Base-by-base conservation (phyloP, 352 stramenopile species). In the Pythium brachiatum region DNA sequence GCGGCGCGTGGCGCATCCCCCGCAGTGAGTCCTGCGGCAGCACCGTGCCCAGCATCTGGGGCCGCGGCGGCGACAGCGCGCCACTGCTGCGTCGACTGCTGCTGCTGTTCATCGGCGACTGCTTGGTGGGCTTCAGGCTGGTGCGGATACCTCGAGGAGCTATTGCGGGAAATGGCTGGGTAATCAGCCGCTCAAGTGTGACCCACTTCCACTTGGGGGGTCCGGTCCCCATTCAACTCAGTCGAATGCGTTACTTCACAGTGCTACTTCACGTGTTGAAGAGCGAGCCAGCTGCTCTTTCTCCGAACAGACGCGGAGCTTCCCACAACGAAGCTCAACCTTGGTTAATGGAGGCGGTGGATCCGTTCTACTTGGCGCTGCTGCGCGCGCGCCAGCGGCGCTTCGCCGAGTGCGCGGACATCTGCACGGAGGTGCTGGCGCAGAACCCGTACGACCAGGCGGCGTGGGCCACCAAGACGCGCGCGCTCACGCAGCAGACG, bases 381-480 rank as follows among this genome's bases (percentile, higher is more conserved):
- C 73, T 92, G 61, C 84, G 86, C 31, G 74, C 76, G 21, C 81
- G 86, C 15, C 80, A 95, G 67, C 75, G 88, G 29, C 78, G 89
- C 34, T 95, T 91, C 60, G 69, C 74, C 26, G 88, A 96, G 60
- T 94, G 85, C 56, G 79, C 92, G 21, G 79, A 88, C 53, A 72
- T 96, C 21, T 97, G 89, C 75, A 89, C 70, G 5, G 83, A 90
- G 29, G 83, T 97, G 60, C 70, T 97, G 25, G 71, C 78, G 11
- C 70, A 83, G 36, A 97, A 96, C 51, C 89, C 89, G 53, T 93
- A 95, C 64, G 89, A 96, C 61, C 60, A 92, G 81, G 90, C 89
- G 3, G 86, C 81, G 25, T 98, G 92, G 91, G 79, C 97, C 50
- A 88, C 91, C 63, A 97, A 97, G 76, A 93, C 83, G 34, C 83